A percentile compares a stretch with the other conserved stretches of the same genome.
These are phyloP conservation scores for Ilyonectria robusta DNA, from an alignment of 2,329 filamentous ascomycete genomes.

Conservation along the genomic window DNA sequence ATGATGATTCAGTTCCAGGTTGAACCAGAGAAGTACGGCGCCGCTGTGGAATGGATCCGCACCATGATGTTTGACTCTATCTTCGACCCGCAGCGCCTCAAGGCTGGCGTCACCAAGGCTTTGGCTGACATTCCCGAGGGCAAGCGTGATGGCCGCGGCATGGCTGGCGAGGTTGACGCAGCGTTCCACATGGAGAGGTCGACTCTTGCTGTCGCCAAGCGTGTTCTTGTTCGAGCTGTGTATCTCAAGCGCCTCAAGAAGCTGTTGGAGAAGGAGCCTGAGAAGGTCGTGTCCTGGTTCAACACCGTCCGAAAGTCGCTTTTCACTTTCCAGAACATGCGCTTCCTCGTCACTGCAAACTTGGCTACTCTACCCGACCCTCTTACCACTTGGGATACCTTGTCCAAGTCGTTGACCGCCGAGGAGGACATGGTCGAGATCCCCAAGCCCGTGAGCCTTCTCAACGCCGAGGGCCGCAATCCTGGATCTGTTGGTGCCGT, in stretches of 20 bases:
- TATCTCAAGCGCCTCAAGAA: conserved; percentile 90
- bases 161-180: conserved; percentile 76
- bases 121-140: conserved; percentile 92
- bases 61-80: conserved; percentile 90
- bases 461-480: conserved; percentile 80
- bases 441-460: conserved; percentile 76
- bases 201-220: conserved; percentile 82
- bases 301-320: conserved; percentile 82
- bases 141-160: conserved; percentile 85
- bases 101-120: conserved; percentile 81
- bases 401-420: conserved; percentile 58
- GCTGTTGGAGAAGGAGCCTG: conserved; percentile 82
- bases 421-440: conserved; percentile 75
- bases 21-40: conserved; percentile 88
- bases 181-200: conserved; percentile 86
- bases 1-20: conserved; percentile 86
- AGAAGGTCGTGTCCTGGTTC: conserved; percentile 82
- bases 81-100: conserved; percentile 80
- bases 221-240: conserved; percentile 86
- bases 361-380: conserved; percentile 80
- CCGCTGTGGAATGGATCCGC: conserved; percentile 85
- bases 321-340: conserved; percentile 88
- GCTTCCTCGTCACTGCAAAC: conserved; percentile 87
- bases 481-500: conserved; percentile 82
- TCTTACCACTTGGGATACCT: conserved; percentile 81